Evolutionary conservation across 139 green algal species (phyloP), one percentile per base, ranked within the genome.

Genomic region (Zygnema circumcarinatum): DNA sequence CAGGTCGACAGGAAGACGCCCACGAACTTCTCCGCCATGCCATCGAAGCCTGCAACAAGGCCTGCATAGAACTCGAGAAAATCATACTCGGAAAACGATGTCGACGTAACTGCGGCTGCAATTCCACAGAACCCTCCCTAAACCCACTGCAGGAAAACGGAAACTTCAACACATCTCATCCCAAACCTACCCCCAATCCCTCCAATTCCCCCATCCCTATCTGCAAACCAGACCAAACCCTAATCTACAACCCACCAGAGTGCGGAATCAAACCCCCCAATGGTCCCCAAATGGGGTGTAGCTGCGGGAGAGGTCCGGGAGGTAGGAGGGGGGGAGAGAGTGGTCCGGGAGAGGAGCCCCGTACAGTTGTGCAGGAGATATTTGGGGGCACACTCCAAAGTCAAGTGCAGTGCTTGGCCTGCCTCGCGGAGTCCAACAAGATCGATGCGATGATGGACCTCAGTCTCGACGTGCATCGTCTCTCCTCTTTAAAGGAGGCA

Each of bases 361-460:
- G 67, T 39, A 90, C 85, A 2, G 83, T 90, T 33, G 41, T 90
- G 20, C 74, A 88, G 83, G 85, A 90, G 20, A 88, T 90, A 1
- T 90, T 90, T 81, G 85, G 80, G 1, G 85, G 85, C 33, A 68
- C 76, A 29, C 32, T 90, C 54, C 85, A 90, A 67, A 90, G 85
- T 67, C 78, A 98, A 94, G 94, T 98, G 22, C 93, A 95, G 82
- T 98, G 96, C 87, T 85, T 94, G 2, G 89, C 93, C 53, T 98
- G 96, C 79, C 89, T 93, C 1, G 96, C 95, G 74, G 92, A 95
- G 83, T 95, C 87, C 54, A 94, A 94, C 91, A 98, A 92, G 11
- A 94, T 93, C 53, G 96, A 99, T 56, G 92, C 93, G 22, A 98
- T 98, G 84, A 88, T 99, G 85, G 95, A 98, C 93, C 81, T 99